Percentiles rank a stretch among this genome's conserved stretches.
Conservation (phyloP, 2,329 filamentous ascomycete species). For the Xylaria sp. region DNA sequence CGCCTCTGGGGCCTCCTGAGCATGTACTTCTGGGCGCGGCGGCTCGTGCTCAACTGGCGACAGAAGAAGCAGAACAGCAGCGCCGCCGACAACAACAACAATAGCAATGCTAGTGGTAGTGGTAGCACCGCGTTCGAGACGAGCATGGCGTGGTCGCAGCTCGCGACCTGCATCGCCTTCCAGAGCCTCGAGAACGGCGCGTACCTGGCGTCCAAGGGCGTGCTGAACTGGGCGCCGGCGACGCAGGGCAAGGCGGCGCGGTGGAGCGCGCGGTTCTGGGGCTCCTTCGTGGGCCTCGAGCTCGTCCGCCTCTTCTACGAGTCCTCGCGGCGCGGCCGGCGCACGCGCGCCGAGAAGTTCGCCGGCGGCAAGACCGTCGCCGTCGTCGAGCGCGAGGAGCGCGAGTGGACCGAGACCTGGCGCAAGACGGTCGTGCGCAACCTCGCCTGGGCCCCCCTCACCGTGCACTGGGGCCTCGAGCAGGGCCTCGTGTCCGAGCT, state of each 20-base stretch:
- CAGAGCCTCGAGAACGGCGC: constrained; percentile 86
- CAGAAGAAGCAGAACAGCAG: constrained; percentile 43
- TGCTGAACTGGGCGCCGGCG: constrained; percentile 68
- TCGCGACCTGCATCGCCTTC: constrained; percentile 73
- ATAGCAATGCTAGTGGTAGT: too few relatives aligned
- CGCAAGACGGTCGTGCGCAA: constrained; percentile 76
- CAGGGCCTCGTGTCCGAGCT: constrained; percentile 70
- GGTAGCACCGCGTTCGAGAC: constrained; percentile 51
- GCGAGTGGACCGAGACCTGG: constrained; percentile 63
- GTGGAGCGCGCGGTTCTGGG: constrained; percentile 85
- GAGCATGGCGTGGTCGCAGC: constrained; percentile 72
- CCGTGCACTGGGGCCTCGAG: constrained; percentile 82
- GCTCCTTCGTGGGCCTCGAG: constrained; percentile 79
- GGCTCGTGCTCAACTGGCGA: constrained; percentile 54
- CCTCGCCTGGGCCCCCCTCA: constrained; percentile 81
- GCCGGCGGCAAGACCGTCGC: constrained; percentile 55
- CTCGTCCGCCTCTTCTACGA: constrained; percentile 70
- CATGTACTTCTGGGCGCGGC: constrained; percentile 74
- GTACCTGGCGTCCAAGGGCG: constrained; percentile 78
- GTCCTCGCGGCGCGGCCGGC: constrained; percentile 52
- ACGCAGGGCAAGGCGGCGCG: constrained; percentile 70
- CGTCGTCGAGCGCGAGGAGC: constrained; percentile 46
- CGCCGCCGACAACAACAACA: background rate
- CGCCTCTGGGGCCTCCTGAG: constrained; percentile 82
- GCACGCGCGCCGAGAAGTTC: constrained; percentile 51